Percentiles rank a stretch among this genome's conserved stretches.
Conservation (phyloP, 495 filamentous ascomycete species). For the Hypomontagnella monticulosa region DNA sequence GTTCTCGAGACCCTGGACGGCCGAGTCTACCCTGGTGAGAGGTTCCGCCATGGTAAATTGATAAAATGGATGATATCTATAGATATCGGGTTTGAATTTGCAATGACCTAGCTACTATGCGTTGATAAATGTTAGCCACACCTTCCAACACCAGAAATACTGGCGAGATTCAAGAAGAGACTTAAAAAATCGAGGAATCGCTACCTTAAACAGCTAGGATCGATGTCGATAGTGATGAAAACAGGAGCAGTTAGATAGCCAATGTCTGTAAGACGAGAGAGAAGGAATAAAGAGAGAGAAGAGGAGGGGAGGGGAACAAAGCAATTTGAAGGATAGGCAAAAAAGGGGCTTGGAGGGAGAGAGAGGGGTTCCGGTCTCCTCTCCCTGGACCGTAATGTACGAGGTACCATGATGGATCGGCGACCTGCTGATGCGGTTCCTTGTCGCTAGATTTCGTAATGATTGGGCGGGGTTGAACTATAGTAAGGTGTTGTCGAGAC, state of each 20-base stretch:
- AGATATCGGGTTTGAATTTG: slow-evolving; percentile 19
- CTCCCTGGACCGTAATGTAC: slow-evolving; percentile 16
- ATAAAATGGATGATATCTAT: slow-evolving; percentile 9
- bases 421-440: slow-evolving; percentile 39
- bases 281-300: slow-evolving; percentile 26
- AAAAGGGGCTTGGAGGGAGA: slow-evolving; percentile 40
- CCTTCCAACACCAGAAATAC: not conserved
- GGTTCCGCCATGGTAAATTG: slow-evolving; percentile 52
- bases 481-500: slow-evolving; percentile 36
- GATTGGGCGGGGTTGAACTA: slow-evolving; percentile 37
- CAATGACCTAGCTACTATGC: slow-evolving; percentile 21
- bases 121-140: slow-evolving; percentile 9
- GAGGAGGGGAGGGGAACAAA: slow-evolving; percentile 37
- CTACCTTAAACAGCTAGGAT: slow-evolving; percentile 39
- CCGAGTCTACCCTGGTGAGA: slow-evolving; percentile 87
- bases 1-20: slow-evolving; percentile 75
- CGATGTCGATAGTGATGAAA: slow-evolving; percentile 31
- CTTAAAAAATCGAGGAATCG: slow-evolving; percentile 1
- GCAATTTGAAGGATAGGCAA: slow-evolving; percentile 38
- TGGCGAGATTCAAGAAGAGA: not conserved
- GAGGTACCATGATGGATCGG: slow-evolving; percentile 37
- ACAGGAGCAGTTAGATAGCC: slow-evolving; percentile 35
- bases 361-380: slow-evolving; percentile 25
- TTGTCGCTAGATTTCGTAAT: slow-evolving; percentile 35
- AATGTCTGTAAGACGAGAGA: slow-evolving; percentile 43